Percentiles rank a stretch among this genome's conserved stretches.
Conservation (phyloP, 192 early-diverging fungal species). For the Coemansia sp. region DNA sequence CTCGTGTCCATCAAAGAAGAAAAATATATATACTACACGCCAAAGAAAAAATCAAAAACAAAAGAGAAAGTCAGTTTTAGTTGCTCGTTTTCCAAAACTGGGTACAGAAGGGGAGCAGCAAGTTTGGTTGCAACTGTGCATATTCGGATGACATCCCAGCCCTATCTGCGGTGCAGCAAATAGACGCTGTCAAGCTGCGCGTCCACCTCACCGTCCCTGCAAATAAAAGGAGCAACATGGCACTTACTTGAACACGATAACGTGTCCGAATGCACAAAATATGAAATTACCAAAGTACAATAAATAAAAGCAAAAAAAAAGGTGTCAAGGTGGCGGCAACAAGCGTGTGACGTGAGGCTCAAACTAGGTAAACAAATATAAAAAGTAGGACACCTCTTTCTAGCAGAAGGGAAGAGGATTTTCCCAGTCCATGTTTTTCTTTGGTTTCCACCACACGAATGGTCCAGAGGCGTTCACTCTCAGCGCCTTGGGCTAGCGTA, state of each 20-base stretch:
- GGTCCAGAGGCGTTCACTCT: too few relatives aligned
- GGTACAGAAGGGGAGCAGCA: too few relatives aligned
- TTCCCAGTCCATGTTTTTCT: too few relatives aligned
- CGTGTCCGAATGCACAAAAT: background rate
- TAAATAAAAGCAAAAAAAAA: background rate
- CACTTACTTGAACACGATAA: background rate
- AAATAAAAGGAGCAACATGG: background rate
- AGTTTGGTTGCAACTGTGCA: background rate
- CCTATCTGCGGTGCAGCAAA: background rate
- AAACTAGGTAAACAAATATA: background rate
- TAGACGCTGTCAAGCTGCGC: background rate
- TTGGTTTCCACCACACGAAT: too few relatives aligned
- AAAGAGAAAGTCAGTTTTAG: background rate
- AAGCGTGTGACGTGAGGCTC: background rate
- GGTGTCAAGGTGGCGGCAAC: too few relatives aligned
- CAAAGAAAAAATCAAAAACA: background rate
- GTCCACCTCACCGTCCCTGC: background rate
- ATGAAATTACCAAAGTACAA: background rate
- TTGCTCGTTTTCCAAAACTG: background rate
- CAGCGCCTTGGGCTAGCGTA: too few relatives aligned
- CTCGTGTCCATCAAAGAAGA: constrained; percentile 18
- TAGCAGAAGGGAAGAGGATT: too few relatives aligned
- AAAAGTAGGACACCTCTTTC: background rate
- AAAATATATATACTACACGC: background rate
- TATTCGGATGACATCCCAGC: background rate